Evolutionary conservation across 2,329 filamentous ascomycete species (phyloP), one percentile per base, ranked within the genome.

Genomic region (Aspergillus sp.): DNA sequence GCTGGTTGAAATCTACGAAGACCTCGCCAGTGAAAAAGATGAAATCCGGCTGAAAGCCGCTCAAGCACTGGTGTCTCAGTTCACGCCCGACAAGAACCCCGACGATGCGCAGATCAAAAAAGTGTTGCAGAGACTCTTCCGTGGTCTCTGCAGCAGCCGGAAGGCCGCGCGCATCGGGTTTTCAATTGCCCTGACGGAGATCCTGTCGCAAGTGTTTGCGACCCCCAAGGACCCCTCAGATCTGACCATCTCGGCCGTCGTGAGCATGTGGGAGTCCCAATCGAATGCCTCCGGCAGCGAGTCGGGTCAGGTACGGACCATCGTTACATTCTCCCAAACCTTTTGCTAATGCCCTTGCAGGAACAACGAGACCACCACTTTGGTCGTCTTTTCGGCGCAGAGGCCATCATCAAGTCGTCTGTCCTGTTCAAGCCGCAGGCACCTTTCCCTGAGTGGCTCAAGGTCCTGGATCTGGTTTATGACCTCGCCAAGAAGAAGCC

Each of bases 91-190:
- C 47, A 65, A 71, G 54, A 65, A 68, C 23, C 67, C 72, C 4
- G 63, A 66, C 13, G 67, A 72, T 51, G 75, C 77, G 25, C 67
- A 75, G 51, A 69, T 75, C 45, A 64, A 69, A 48, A 73, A 72
- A 50, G 66, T 67, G 1, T 56, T 79, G 58, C 82, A 83, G 66
- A 81, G 88, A 21, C 78, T 99, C 34, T 90, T 97, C 69, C 85
- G 89, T 50, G 94, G 94, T 38, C 84, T 97, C 16, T 91, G 92
- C 56, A 97, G 91, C 69, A 88, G 91, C 50, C 86, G 91, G 52
- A 96, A 96, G 75, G 90, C 89, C 11, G 91, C 93, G 16, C 83
- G 94, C 21, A 76, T 94, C 47, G 94, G 94, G 3, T 97, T 96
- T 70, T 96, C 91, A 49, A 80, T 97, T 50, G 93, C 93, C 0